Evolutionary conservation across 208 protist genomes (phyloP).

Genomic region (Strigomonas culicis): DNA sequence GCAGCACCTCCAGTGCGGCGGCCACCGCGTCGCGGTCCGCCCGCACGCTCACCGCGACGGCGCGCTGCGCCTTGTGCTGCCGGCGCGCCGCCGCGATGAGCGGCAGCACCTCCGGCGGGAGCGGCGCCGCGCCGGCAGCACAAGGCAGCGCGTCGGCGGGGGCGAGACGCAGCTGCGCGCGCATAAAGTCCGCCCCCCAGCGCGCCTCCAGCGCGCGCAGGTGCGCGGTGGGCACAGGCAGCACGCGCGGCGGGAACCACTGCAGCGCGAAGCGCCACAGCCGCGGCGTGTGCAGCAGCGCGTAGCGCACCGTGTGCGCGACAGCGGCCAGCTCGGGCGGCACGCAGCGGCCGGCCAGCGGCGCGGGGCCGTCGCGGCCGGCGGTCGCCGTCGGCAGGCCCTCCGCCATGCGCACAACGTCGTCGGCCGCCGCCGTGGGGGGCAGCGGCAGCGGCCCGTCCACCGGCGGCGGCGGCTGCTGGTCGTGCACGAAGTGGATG

Average conservation of each 20-base stretch:
- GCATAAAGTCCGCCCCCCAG: constrained; percentile 5
- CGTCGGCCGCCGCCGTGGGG: neutral
- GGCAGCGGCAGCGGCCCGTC: neutral
- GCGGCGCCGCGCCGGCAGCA: neutral
- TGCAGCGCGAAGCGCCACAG: constrained; percentile 44
- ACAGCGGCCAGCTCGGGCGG: constrained; percentile 38
- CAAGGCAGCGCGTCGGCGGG: neutral
- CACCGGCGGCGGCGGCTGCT: neutral
- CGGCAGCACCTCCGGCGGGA: constrained; percentile 12
- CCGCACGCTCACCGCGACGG: constrained; percentile 12
- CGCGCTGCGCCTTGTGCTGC: constrained; percentile 15
- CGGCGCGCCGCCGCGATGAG: constrained; percentile 22
- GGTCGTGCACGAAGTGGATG: constrained; percentile 26
- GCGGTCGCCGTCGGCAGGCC: neutral
- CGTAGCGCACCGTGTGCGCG: constrained; percentile 52
- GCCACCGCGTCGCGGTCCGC: constrained; percentile 7
- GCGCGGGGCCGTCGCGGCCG: neutral
- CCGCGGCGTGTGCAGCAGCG: constrained; percentile 32
- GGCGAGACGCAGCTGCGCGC: neutral
- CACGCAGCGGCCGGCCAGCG: constrained; percentile 10
- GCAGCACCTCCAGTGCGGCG: constrained; percentile 9
- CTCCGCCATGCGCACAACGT: neutral
- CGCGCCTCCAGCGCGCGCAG: constrained; percentile 18
- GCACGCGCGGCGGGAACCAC: constrained; percentile 33
- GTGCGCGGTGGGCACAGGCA: constrained; percentile 49